Evolutionary conservation across 2,329 filamentous ascomycete species (phyloP), one percentile per base, ranked within the genome.

Genomic region (Colletotrichum sp.): DNA sequence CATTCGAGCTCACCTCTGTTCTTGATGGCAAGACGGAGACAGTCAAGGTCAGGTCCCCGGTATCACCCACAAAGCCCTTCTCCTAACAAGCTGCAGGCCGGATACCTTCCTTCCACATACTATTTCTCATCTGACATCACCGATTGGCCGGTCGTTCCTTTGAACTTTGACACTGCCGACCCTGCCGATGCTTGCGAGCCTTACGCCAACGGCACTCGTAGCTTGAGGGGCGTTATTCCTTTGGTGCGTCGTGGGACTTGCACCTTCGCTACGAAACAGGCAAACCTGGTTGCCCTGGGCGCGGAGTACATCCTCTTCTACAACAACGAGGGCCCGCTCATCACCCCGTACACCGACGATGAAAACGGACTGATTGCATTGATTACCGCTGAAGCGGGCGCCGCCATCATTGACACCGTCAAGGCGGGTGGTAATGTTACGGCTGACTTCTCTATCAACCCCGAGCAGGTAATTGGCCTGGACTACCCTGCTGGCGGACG

Each of bases 161-260:
- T 83, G 24, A 74, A 77, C 44, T 78, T 82, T 6, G 79, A 84
- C 67, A 81, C 81, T 4, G 72, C 77, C 3, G 79, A 78, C 10
- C 67, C 68, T 2, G 80, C 77, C 9, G 82, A 83, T 39, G 82
- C 78, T 10, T 85, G 82, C 62, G n/a, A 78, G 34, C 77, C 81
- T 1, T 82, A 82, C 36, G 78, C 80, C 1, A 72, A 70, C 4
- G 79, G 77, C 12, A 79, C 78, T 2, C 78, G 69, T 15, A 78
- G 79, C 24, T 72, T 83, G 10, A 77, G 76, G 9, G 78, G 76
- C 2, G 77, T 79, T 8, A 79, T 83, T 4, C 79, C 81, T 9
- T 76, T 85, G 12, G 80, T 86, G 69, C 67, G 84, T 78, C 71
- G 86, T 79, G 69, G 84, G 79, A 77, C 82, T 80, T 80, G 87